Evolutionary conservation across 2,329 filamentous ascomycete genomes (phyloP).

Genomic region (Cladophialophora yegresii): DNA sequence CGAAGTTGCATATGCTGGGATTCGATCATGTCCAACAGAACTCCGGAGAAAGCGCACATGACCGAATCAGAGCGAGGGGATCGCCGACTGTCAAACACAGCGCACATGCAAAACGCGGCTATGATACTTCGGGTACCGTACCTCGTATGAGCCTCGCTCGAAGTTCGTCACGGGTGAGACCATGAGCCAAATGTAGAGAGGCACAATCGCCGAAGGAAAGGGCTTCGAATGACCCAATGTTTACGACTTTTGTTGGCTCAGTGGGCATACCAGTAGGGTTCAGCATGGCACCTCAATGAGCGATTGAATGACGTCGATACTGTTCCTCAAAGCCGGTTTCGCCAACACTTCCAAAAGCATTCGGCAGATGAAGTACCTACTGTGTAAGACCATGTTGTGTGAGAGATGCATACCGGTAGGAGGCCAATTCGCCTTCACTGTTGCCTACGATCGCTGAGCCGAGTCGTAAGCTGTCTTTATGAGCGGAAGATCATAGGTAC

Average conservation of each 20-base stretch:
- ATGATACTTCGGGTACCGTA: not conserved
- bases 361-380: not conserved
- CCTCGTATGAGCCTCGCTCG: not conserved
- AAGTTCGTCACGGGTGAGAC: not conserved
- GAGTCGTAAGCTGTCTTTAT: conserved; percentile 11
- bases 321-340: not conserved
- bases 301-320: conserved; percentile 15
- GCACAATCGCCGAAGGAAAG: not conserved
- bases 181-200: not conserved
- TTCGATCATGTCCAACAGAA: not conserved
- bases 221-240: not conserved
- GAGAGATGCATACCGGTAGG: not conserved
- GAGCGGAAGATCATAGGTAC: not conserved
- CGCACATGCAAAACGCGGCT: conserved; percentile 19
- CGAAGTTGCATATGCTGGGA: conserved; percentile 19
- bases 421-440: not conserved
- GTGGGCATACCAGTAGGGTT: not conserved
- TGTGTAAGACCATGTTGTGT: not conserved
- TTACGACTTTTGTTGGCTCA: not conserved
- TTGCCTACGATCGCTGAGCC: not conserved
- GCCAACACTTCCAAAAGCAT: not conserved
- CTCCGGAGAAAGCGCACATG: conserved; percentile 8
- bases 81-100: conserved; percentile 1
- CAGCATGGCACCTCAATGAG: not conserved
- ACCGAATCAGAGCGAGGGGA: conserved; percentile 3